phyloP scores from a whole-genome alignment of 2,329 filamentous ascomycete species.

The Calonectria honghensis region DNA sequence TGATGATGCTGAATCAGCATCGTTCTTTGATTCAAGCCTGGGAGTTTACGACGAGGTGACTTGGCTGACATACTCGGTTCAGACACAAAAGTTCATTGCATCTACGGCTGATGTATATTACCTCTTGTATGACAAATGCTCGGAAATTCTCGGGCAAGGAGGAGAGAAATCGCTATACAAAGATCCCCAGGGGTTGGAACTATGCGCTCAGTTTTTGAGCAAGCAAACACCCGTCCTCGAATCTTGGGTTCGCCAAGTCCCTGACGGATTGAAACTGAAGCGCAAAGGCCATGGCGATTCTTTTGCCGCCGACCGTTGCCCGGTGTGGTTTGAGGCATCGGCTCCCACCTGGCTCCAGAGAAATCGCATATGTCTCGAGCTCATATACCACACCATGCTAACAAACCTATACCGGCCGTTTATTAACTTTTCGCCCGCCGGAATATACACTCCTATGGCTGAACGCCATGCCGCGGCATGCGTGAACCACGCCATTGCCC shows the following conservation, averaged over 20 bases:
- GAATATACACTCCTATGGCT: conserved; percentile 42
- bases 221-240: conserved; percentile 55
- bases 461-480: conserved; percentile 47
- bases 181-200: conserved; percentile 42
- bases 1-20: conserved; percentile 45
- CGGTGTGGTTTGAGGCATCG: conserved; percentile 50
- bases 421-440: conserved; percentile 57
- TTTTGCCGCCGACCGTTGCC: conserved; percentile 60
- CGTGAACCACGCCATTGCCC: conserved; percentile 52
- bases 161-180: conserved; percentile 40
- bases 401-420: conserved; percentile 63
- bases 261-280: conserved; percentile 59
- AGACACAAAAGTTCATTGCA: conserved; percentile 45
- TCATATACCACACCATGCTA: conserved; percentile 63
- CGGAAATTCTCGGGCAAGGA: conserved; percentile 31
- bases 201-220: conserved; percentile 44
- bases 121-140: conserved; percentile 55
- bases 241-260: conserved; percentile 56
- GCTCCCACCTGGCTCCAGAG: conserved; percentile 64
- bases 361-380: conserved; percentile 62
- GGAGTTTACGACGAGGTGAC: conserved; percentile 47
- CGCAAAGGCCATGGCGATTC: conserved; percentile 56
- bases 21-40: conserved; percentile 42
- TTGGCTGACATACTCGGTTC: conserved; percentile 50
- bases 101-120: conserved; percentile 53